A percentile compares a stretch with the other conserved stretches of the same genome.
These are phyloP conservation scores for Acanthamoeba royreba DNA, from an alignment of 208 protist species.

Conservation along the genomic window DNA sequence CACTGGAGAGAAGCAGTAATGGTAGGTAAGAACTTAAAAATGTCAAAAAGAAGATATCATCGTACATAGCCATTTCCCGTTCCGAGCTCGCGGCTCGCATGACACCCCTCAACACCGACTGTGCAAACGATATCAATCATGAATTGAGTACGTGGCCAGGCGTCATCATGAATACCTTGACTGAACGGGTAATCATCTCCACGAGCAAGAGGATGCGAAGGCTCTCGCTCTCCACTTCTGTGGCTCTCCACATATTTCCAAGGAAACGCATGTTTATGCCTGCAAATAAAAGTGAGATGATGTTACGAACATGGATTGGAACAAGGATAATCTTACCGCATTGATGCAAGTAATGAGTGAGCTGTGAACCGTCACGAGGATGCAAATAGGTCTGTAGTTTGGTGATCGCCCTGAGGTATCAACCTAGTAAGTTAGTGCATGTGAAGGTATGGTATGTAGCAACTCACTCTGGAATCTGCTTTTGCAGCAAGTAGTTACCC, in stretches of 20 bases:
- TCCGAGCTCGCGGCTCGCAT: neutral
- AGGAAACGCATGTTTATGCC: slow-evolving; percentile 18
- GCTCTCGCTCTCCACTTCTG: neutral
- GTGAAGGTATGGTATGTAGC: no score
- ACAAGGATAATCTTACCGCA: no score
- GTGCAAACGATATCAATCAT: no score
- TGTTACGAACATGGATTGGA: no score
- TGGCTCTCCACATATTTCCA: neutral
- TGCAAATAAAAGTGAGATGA: neutral
- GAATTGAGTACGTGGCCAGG: no score
- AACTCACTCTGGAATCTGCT: neutral
- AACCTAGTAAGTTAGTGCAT: no score
- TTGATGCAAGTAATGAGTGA: neutral
- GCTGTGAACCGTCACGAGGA: neutral
- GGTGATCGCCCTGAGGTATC: neutral
- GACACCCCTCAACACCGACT: slow-evolving; percentile 12
- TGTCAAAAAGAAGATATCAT: neutral
- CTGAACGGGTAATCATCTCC: slow-evolving; percentile 34
- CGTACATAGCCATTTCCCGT: neutral
- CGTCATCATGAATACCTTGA: neutral
- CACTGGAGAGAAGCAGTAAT: neutral
- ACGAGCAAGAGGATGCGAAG: neutral
- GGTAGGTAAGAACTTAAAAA: neutral
- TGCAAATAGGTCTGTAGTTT: neutral
- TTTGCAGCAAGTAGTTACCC: slow-evolving; percentile 3